These are phyloP conservation scores for Globisporangium perplexum DNA, from an alignment of 352 stramenopile genomes.

Conservation along the genomic window DNA sequence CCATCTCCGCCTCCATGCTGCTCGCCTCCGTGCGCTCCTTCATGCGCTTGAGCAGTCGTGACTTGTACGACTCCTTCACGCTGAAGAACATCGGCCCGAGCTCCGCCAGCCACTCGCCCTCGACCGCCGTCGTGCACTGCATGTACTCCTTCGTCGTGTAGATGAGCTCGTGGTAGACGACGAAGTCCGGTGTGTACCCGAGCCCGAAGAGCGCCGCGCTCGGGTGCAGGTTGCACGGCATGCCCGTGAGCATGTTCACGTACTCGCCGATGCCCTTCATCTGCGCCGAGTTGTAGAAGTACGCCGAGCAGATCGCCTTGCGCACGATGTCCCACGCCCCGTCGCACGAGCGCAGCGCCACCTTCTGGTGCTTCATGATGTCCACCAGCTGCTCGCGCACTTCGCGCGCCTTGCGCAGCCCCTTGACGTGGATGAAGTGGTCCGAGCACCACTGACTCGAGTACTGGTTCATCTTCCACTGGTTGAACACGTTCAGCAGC, in stretches of 20 bases:
- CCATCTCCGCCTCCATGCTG: slow-evolving; percentile 86
- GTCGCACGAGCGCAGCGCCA: slow-evolving; percentile 87
- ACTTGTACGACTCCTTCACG: slow-evolving; percentile 96
- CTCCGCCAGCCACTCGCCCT: slow-evolving; percentile 99
- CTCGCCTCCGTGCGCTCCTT: slow-evolving; percentile 73
- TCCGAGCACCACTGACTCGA: slow-evolving; percentile 91
- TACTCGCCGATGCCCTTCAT: slow-evolving; percentile 99
- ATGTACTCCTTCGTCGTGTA: slow-evolving; percentile 99
- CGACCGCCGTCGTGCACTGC: slow-evolving; percentile 97
- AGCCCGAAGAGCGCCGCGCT: slow-evolving; percentile 97
- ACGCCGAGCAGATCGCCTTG: slow-evolving; percentile 98
- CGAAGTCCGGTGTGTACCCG: slow-evolving; percentile 98
- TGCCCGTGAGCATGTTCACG: slow-evolving; percentile 99
- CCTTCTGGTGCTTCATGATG: slow-evolving; percentile 97
- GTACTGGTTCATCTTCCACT: slow-evolving; percentile 95
- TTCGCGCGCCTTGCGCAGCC: slow-evolving; percentile 88
- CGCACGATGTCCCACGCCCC: slow-evolving; percentile 96
- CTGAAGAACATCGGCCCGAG: slow-evolving; percentile 99
- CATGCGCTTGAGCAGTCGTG: slow-evolving; percentile 83
- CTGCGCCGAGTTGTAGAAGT: slow-evolving; percentile 99
- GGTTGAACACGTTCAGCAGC: slow-evolving; percentile 95
- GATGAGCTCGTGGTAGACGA: slow-evolving; percentile 99
- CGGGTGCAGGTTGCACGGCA: slow-evolving; percentile 96
- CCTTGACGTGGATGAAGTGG: slow-evolving; percentile 98
- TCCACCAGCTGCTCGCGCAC: slow-evolving; percentile 95